Evolutionary conservation across 345 rosid species (phyloP).

Genomic region (Eucalyptus regnans): DNA sequence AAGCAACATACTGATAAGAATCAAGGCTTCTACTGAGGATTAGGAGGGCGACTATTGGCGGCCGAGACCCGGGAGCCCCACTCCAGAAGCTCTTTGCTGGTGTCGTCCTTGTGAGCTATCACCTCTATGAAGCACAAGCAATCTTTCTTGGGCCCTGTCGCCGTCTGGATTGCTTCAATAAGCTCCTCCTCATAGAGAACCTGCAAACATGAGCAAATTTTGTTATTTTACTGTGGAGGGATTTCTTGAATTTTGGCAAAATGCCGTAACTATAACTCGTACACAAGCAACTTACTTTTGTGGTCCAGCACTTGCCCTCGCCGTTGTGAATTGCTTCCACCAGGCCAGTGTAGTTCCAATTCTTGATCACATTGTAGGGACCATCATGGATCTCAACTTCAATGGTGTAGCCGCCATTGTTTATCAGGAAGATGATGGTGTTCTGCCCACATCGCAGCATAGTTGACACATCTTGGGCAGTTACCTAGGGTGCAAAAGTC

Average conservation of each 20-base stretch:
- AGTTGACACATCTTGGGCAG: slow-evolving; percentile 70
- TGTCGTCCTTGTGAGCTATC: slow-evolving; percentile 68
- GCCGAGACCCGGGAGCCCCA: slow-evolving; percentile 77
- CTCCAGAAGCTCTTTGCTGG: slow-evolving; percentile 75
- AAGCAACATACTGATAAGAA: neutral
- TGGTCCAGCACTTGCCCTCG: slow-evolving; percentile 79
- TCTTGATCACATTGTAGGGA: slow-evolving; percentile 79
- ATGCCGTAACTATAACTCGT: neutral
- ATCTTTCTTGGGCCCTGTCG: slow-evolving; percentile 47
- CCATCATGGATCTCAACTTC: slow-evolving; percentile 88
- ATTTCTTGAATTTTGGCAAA: neutral
- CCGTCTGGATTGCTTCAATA: slow-evolving; percentile 38
- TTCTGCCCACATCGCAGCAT: slow-evolving; percentile 62
- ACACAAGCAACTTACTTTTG: slow-evolving; percentile 35
- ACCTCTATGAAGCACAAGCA: slow-evolving; percentile 73
- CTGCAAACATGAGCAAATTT: slow-evolving; percentile 5
- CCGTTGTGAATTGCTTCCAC: slow-evolving; percentile 68
- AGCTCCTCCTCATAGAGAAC: slow-evolving; percentile 59
- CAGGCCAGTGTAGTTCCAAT: slow-evolving; percentile 76
- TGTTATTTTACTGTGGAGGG: neutral
- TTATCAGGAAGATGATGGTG: slow-evolving; percentile 59
- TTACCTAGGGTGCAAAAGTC: slow-evolving; percentile 26
- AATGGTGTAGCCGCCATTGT: slow-evolving; percentile 79
- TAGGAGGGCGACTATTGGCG: slow-evolving; percentile 75
- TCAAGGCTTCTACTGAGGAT: slow-evolving; percentile 29